Conservation (phyloP, 2,329 filamentous ascomycete genomes). For the Paramyrothecium roridum region DNA sequence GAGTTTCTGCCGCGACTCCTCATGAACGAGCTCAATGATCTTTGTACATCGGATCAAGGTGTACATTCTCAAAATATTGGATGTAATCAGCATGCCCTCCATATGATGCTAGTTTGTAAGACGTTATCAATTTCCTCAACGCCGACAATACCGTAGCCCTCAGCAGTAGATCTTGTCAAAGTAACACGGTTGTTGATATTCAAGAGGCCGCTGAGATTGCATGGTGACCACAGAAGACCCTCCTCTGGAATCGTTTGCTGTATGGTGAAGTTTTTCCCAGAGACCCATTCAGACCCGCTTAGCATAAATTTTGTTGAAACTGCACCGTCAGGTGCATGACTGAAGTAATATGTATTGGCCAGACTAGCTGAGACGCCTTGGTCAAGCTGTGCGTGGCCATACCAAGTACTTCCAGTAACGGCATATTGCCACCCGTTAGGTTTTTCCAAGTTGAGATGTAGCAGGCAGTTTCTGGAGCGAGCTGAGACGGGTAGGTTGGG, state of each 20-base stretch:
- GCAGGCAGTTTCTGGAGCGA: background rate
- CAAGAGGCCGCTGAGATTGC: background rate
- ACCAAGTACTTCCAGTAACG: background rate
- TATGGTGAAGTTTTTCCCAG: background rate
- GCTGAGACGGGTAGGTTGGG: background rate
- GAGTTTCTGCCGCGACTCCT: too few species aligned
- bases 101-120: background rate
- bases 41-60: too few species aligned
- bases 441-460: background rate
- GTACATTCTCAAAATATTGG: too few species aligned
- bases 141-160: background rate
- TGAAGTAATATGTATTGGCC: background rate
- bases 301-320: background rate
- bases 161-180: background rate
- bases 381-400: background rate
- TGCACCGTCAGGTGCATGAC: background rate
- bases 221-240: background rate
- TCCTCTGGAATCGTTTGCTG: background rate
- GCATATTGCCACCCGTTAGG: background rate
- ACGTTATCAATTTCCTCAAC: background rate
- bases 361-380: background rate
- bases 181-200: background rate
- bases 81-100: background rate
- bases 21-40: too few species aligned
- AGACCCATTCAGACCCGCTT: background rate